phyloP scores from a whole-genome alignment of 2,329 filamentous ascomycete genomes.

The Trichoderma atrobrunneum region DNA sequence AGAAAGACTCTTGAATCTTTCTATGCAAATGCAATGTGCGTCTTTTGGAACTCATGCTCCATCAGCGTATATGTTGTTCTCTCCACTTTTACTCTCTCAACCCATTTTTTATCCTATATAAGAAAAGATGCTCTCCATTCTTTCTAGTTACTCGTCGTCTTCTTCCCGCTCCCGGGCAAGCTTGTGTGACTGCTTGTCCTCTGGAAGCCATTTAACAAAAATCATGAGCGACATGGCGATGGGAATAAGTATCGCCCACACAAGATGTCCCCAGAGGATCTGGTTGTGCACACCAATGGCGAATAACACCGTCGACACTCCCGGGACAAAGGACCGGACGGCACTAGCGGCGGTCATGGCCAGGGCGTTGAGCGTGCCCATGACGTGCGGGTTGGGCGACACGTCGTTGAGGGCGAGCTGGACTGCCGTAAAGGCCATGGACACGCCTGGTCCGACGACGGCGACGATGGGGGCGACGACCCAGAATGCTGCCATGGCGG shows the following conservation, averaged over 20 bases:
- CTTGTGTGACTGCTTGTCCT: conserved; percentile 24
- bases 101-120: background rate
- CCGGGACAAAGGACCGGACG: conserved; percentile 64
- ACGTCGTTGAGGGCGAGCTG: conserved; percentile 76
- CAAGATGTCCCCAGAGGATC: conserved; percentile 58
- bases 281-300: conserved; percentile 63
- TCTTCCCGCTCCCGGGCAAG: background rate
- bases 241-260: conserved; percentile 35
- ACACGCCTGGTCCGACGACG: conserved; percentile 58
- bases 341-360: conserved; percentile 58
- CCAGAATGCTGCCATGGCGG: conserved; percentile 54
- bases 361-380: conserved; percentile 69
- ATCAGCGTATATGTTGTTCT: background rate
- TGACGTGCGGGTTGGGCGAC: conserved; percentile 58
- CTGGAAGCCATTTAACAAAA: conserved; percentile 29
- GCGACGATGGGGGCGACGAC: conserved; percentile 40
- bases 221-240: conserved; percentile 30
- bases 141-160: background rate
- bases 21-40: background rate
- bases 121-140: background rate
- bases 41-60: background rate
- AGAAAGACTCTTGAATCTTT: background rate
- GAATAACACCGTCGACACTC: conserved; percentile 63
- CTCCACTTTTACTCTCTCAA: background rate
- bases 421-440: conserved; percentile 67